Base-by-base conservation (phyloP, 495 filamentous ascomycete genomes). In the Penicillium mononematosum region DNA sequence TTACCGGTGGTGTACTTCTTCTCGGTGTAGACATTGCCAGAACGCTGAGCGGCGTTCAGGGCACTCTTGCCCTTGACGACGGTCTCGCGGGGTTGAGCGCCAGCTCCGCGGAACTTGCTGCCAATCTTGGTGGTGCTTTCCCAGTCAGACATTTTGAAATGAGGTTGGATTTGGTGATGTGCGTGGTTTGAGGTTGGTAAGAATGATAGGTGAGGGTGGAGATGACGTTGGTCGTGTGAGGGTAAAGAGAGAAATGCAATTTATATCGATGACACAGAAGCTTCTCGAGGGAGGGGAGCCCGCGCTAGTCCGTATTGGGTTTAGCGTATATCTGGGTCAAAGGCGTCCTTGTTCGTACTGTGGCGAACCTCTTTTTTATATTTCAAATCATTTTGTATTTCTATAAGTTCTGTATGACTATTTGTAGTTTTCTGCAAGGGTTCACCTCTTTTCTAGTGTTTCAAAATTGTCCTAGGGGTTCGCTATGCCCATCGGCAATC, bases 71-170 rank as follows among this genome's bases (percentile, higher is more conserved):
- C 90, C 75, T 87, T 84, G 68, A 98, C 81, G 62, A 95, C 91
- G 4, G 87, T 95, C 80, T 96, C 90, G 59, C 89, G 89, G 45
- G 81, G 69, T 45, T 76, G 79, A 31, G 73, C 78, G 60, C 83
- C 89, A 50, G 50, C 59, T 45, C 67, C 80, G 58, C 82, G 81
- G 66, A 82, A 78, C 76, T 89, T 92, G 80, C 82, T 87, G 62
- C 94, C 94, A 69, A 99, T 99, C 83, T 91, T 96, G 70, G 92
- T 95, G 62, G 89, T 88, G 60, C 79, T 74, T 64, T 96, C 89
- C 93, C 93, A 96, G 63, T 95, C 88, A 66, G 82, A 61, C 75
- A 77, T 77, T 67, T 64, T 77, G 68, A 60, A 48, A 53, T 34
- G 46, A 49, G 41, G 45, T 42, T 47, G 39, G 12, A 11, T 16